Evolutionary conservation across 345 rosid genomes (phyloP).

Genomic region (Diplotaxis tenuifolia): DNA sequence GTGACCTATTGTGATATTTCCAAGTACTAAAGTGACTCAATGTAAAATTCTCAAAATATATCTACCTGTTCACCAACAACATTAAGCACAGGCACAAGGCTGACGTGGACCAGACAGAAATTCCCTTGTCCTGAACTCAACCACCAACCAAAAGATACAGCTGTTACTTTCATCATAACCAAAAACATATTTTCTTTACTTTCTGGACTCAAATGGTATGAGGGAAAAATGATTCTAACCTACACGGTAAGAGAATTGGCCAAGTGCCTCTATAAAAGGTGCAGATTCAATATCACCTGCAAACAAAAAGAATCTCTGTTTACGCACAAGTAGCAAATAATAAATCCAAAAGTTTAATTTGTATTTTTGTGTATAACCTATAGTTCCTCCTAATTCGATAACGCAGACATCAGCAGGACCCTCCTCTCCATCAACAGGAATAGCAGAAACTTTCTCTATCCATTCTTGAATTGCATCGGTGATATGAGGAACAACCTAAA

Average conservation of each 20-base stretch:
- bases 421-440: slow-evolving; percentile 81
- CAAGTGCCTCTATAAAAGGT: slow-evolving; percentile 89
- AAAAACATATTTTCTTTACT: background rate
- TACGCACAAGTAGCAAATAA: slow-evolving; percentile 1
- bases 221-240: slow-evolving; percentile 41
- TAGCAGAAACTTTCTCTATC: slow-evolving; percentile 73
- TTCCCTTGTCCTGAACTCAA: slow-evolving; percentile 64
- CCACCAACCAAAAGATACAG: slow-evolving; percentile 29
- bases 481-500: slow-evolving; percentile 86
- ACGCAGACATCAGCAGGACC: slow-evolving; percentile 93
- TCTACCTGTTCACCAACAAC: slow-evolving; percentile 95
- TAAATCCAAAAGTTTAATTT: background rate
- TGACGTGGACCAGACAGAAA: slow-evolving; percentile 94
- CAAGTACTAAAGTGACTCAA: no score
- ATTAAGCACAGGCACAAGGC: slow-evolving; percentile 93
- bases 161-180: slow-evolving; percentile 27
- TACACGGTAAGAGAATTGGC: slow-evolving; percentile 86
- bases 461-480: slow-evolving; percentile 95
- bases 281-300: slow-evolving; percentile 94
- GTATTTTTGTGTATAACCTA: slow-evolving; percentile 46
- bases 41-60: background rate
- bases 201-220: slow-evolving; percentile 8
- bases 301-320: slow-evolving; percentile 22
- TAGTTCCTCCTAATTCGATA: slow-evolving; percentile 95
- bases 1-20: no score